A percentile compares a stretch with the other conserved stretches of the same genome.
Evolutionary conservation across 2,329 filamentous ascomycete genomes (phyloP).

Genomic region (Phyllosticta ampelicida): DNA sequence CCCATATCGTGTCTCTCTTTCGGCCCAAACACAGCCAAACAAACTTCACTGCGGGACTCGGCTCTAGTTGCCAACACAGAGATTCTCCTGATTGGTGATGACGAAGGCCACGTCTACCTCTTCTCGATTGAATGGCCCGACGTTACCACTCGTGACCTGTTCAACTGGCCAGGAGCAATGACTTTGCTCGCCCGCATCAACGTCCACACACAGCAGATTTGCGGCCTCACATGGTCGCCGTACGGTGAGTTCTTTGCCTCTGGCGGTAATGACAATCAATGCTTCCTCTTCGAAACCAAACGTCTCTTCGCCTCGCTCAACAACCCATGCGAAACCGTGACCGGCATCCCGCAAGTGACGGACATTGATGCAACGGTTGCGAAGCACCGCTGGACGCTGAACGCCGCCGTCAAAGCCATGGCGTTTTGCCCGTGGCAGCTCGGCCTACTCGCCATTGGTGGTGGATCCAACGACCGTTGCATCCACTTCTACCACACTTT

Average conservation of each 20-base stretch:
- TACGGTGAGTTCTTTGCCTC: constrained; percentile 71
- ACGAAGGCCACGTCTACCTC: constrained; percentile 71
- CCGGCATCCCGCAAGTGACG: constrained; percentile 16
- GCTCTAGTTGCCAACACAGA: constrained; percentile 55
- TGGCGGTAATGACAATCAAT: constrained; percentile 86
- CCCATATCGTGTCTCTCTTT: constrained; percentile 74
- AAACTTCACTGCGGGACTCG: constrained; percentile 39
- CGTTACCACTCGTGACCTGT: constrained; percentile 49
- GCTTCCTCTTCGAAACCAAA: constrained; percentile 65
- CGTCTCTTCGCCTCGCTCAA: constrained; percentile 14
- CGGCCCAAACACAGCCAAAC: constrained; percentile 51
- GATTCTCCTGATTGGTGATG: constrained; percentile 78
- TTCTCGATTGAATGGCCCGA: constrained; percentile 78
- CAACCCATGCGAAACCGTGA: constrained; percentile 19
- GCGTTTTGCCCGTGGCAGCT: constrained; percentile 94
- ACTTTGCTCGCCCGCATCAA: constrained; percentile 65
- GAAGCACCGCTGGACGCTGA: constrained; percentile 65
- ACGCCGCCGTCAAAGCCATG: constrained; percentile 89
- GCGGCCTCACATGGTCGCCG: constrained; percentile 78
- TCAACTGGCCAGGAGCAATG: constrained; percentile 68
- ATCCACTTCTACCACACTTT: constrained; percentile 91
- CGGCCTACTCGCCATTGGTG: constrained; percentile 77
- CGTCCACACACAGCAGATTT: constrained; percentile 81
- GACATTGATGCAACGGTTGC: constrained; percentile 41
- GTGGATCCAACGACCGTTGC: constrained; percentile 86